phyloP scores from a whole-genome alignment of 2,329 filamentous ascomycete genomes.

The Cladosporium sp. region DNA sequence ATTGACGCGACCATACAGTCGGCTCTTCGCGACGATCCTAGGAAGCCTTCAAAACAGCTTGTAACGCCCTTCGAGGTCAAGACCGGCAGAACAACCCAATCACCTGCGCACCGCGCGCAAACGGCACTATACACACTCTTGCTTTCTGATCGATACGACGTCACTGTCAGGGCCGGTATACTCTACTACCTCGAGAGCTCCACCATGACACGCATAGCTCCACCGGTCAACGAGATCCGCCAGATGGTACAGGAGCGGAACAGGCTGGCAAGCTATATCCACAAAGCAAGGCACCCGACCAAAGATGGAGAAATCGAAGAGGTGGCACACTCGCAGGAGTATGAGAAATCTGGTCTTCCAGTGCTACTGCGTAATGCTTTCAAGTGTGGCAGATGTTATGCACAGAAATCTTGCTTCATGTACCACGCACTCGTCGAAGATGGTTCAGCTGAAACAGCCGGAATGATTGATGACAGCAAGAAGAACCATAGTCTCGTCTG shows the following conservation, averaged over 20 bases:
- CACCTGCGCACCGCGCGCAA: conserved; percentile 80
- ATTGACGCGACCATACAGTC: conserved; percentile 96
- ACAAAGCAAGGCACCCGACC: conserved; percentile 35
- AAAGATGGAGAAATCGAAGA: conserved; percentile 19
- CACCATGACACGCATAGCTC: conserved; percentile 77
- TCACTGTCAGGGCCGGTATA: conserved; percentile 84
- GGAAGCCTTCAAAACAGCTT: conserved; percentile 55
- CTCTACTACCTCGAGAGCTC: conserved; percentile 94
- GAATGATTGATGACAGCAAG: conserved; percentile 63
- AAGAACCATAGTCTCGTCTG: conserved; percentile 48
- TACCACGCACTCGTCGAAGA: conserved; percentile 89
- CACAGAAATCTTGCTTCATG: conserved; percentile 83
- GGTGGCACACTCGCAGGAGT: background rate
- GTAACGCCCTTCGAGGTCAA: conserved; percentile 95
- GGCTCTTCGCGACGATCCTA: conserved; percentile 67
- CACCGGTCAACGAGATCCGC: conserved; percentile 79
- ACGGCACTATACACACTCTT: conserved; percentile 91
- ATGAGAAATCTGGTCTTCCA: conserved; percentile 75
- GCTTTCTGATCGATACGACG: conserved; percentile 89
- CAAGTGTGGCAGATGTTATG: conserved; percentile 83
- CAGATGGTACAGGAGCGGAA: conserved; percentile 98
- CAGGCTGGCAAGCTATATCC: conserved; percentile 77
- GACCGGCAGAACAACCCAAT: conserved; percentile 77
- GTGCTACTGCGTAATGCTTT: conserved; percentile 79
- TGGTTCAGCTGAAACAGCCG: conserved; percentile 75